Evolutionary conservation across 805 yeast genomes (phyloP).

Genomic region (Kodamaea hsintzibuensis): DNA sequence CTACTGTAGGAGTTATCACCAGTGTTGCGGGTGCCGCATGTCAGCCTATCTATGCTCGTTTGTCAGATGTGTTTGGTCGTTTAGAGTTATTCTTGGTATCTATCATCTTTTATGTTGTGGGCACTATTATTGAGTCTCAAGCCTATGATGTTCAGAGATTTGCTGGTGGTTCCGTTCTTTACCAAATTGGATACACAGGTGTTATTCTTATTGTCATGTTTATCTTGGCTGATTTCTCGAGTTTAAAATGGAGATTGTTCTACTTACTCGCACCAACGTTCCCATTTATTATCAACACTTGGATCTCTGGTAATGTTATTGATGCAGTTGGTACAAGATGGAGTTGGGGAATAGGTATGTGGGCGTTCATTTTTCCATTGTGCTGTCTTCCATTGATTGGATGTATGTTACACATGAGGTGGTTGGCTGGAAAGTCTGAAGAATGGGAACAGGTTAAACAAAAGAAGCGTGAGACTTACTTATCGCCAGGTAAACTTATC

Average conservation of each 20-base stretch:
- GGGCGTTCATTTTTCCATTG: conserved; percentile 24
- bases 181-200: conserved; percentile 21
- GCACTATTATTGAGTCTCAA: conserved; percentile 31
- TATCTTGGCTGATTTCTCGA: conserved; percentile 20
- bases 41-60: conserved; percentile 30
- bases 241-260: conserved; percentile 20
- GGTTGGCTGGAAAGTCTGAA: conserved; percentile 17
- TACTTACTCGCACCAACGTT: conserved; percentile 16
- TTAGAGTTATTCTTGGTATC: conserved; percentile 25
- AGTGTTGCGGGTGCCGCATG: conserved; percentile 31
- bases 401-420: conserved; percentile 18
- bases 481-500: conserved; percentile 5
- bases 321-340: conserved; percentile 15
- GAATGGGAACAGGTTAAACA: conserved; percentile 17
- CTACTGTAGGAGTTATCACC: conserved; percentile 28
- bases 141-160: conserved; percentile 27
- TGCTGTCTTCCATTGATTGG: conserved; percentile 18
- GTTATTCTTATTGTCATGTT: conserved; percentile 16
- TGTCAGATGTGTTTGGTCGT: conserved; percentile 30
- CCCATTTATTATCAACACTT: conserved; percentile 22
- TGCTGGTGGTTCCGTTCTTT: conserved; percentile 32
- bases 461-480: conserved; percentile 8
- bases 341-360: conserved; percentile 23
- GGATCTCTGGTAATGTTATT: conserved; percentile 21
- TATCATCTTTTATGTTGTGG: conserved; percentile 26